Evolutionary conservation across 2,329 filamentous ascomycete genomes (phyloP), one percentile per base, ranked within the genome.

Genomic region (Colletotrichum sojae): DNA sequence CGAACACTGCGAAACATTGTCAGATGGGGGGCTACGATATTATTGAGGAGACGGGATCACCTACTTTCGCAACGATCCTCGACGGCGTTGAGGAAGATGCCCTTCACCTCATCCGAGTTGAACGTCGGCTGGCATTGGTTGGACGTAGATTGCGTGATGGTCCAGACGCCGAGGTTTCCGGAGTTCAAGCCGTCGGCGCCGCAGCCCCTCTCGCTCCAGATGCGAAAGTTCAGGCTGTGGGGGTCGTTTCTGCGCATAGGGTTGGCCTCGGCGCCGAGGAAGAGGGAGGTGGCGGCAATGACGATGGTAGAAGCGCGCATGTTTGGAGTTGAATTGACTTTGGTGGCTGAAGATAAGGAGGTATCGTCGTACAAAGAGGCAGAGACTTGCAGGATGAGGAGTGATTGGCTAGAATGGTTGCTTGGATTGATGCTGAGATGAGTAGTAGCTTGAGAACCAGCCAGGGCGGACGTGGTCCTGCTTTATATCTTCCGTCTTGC

Each of bases 111-210:
- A 3, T 48, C 55, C 1, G 62, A 45, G 36, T 64, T 64, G 39
- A 66, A 60, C 2, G 55, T 48, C 20, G 22, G 36, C 9, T 49
- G 63, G 49, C 63, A 66, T n/a, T 31, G 27, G 25, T 48, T 43
- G 27, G 49, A 40, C n/a, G 60, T 48, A 10, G 55, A 60, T 25
- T 61, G 20, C 6, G 48, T 66, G 56, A 66, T 61, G 18, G 63
- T 60, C 63, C 55, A 60, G 12, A 66, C 40, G 25, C 63, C 63
- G 15, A 66, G 63, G 48, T 66, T 66, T 8, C 63, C 59, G 9
- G n/a, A 13, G 40, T 54, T 62, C 15, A 40, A 3, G 15, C 59
- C 56, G 22, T 51, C 27, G 9, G 25, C 16, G 18, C 63, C 63
- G 48, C 63, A 66, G 5, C 56, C 49, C 13, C n/a, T 27, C 15